Evolutionary conservation across 306 rosid species (phyloP), one percentile per base, ranked within the genome.

Genomic region (Glycine latifolia): DNA sequence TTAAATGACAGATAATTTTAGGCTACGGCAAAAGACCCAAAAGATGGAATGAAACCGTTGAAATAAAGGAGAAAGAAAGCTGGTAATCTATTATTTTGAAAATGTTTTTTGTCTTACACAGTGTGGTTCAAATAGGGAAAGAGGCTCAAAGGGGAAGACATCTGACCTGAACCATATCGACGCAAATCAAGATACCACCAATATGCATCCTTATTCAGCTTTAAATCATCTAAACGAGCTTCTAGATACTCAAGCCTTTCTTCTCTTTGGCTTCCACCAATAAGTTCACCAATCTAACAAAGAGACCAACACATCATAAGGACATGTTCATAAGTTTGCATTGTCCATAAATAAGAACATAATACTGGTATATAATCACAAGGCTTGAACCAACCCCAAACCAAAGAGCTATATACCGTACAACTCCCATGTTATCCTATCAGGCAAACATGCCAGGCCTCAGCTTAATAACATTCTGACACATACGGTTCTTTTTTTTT

Each of bases 111-210:
- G 53, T 37, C 60, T 63, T 65, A 48, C 46, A 61, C 52, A 26
- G 70, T 41, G n/a, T 58, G 15, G 39, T 52, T 60, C 71, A 67
- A 59, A 71, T 31, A 4, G 41, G 50, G 39, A 79, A 35, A 55
- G 48, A 61, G 63, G 46, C 63, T 67, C 55, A 8, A 70, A 84
- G 77, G 77, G 67, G 66, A 48, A 35, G 79, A 85, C 26, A 35
- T 78, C 84, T 75, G 60, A 95, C 99, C 99, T 86, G 99, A 93
- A 53, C 99, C 99, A 75, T 95, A 93, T 75, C 99, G 95, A 76
- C 97, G 99, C 87, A 95, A 89, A 87, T 95, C 99, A 84, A 95
- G 97, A 88, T 95, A 95, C 99, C 97, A 95, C 97, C 99, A 95
- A 85, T 87, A 91, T 82, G 89, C 84, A 10, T 95, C 96, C 88